phyloP scores from a whole-genome alignment of 441 rosid species.

The Manihot esculenta region DNA sequence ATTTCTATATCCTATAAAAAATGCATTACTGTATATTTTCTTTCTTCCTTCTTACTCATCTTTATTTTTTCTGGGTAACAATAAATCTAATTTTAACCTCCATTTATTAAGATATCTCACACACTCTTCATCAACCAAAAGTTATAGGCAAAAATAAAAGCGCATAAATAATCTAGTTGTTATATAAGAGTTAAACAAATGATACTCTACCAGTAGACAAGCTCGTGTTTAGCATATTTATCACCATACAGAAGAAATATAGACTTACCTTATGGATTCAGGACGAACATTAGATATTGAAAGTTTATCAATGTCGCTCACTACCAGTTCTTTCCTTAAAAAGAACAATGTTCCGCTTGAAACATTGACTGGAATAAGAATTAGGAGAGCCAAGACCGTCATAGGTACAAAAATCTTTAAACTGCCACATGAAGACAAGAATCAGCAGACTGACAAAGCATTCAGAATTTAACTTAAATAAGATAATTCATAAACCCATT shows the following conservation, averaged over 20 bases:
- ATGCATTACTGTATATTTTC: background rate
- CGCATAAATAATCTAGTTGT: background rate
- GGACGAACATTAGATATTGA: conserved; percentile 94
- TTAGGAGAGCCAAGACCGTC: conserved; percentile 66
- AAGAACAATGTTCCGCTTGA: conserved; percentile 89
- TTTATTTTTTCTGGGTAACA: background rate
- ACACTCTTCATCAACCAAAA: background rate
- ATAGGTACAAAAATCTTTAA: conserved; percentile 84
- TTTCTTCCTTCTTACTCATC: background rate
- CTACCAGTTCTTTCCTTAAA: conserved; percentile 74
- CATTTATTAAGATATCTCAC: background rate
- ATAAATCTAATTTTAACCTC: background rate
- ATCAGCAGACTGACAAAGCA: background rate
- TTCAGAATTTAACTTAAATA: background rate
- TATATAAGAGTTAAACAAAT: background rate
- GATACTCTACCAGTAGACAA: too few species aligned
- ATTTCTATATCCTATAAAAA: background rate
- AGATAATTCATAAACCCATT: background rate
- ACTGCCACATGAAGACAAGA: conserved; percentile 44
- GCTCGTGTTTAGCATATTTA: background rate
- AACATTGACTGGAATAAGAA: conserved; percentile 92
- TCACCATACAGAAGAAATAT: background rate
- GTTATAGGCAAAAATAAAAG: background rate
- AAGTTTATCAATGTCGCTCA: conserved; percentile 87
- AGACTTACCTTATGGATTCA: conserved; percentile 61